Evolutionary conservation across 208 protist genomes (phyloP).

Genomic region (Tritrichomonas musculus): DNA sequence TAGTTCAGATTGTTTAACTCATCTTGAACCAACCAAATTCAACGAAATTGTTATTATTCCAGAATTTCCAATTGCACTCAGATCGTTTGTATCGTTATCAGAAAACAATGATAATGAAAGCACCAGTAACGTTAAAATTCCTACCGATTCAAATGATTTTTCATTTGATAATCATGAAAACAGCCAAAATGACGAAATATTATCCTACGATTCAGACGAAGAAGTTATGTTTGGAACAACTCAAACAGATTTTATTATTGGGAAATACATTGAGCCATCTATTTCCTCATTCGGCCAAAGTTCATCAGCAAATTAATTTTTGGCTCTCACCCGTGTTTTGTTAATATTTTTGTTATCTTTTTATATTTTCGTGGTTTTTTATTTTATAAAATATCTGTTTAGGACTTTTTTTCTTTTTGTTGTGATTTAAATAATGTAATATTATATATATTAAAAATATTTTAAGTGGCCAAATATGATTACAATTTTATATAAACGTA

Average conservation of each 20-base stretch:
- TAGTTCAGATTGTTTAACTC: not conserved
- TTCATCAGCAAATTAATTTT: not conserved
- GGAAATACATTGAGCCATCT: constrained; percentile 70
- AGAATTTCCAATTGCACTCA: not conserved
- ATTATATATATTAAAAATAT: too few species aligned
- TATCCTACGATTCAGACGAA: not conserved
- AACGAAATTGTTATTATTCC: not conserved
- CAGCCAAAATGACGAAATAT: not conserved
- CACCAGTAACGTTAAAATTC: not conserved
- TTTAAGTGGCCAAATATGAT: too few species aligned
- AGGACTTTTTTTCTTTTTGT: too few species aligned
- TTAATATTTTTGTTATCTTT: too few species aligned
- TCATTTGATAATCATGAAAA: not conserved
- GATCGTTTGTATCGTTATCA: not conserved
- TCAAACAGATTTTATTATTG: constrained; percentile 56
- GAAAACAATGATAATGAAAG: not conserved
- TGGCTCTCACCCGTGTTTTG: too few species aligned
- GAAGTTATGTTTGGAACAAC: constrained; percentile 45
- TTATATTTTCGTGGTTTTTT: too few species aligned
- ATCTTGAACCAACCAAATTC: not conserved
- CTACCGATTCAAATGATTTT: not conserved
- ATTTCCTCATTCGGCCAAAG: constrained; percentile 52
- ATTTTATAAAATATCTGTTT: too few species aligned
- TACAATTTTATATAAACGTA: too few species aligned
- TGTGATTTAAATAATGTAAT: too few species aligned